Conservation (phyloP, 2,329 filamentous ascomycete genomes). For the Aureobasidium melanogenum region DNA sequence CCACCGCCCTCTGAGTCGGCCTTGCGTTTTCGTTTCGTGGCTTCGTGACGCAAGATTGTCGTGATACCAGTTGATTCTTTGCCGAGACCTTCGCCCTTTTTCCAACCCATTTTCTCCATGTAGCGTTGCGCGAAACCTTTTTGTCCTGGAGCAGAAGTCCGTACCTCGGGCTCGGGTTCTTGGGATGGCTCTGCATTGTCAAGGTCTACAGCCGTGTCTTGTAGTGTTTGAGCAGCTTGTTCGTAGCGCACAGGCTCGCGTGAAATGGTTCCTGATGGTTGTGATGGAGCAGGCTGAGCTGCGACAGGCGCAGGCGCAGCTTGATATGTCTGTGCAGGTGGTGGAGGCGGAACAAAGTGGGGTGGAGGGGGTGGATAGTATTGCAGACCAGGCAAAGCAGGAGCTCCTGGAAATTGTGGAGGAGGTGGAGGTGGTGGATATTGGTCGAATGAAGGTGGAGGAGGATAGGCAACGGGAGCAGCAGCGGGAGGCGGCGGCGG, state of each 20-base stretch:
- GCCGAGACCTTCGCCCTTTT: constrained; percentile 77
- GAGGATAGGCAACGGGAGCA: neutral
- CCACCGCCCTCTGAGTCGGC: constrained; percentile 72
- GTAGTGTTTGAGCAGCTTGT: constrained; percentile 31
- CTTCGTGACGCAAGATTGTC: constrained; percentile 70
- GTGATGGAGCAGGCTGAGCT: constrained; percentile 23
- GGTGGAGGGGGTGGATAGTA: constrained; percentile 20
- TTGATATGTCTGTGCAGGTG: neutral
- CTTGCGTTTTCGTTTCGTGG: constrained; percentile 77
- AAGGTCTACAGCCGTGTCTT: constrained; percentile 28
- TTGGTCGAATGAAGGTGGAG: neutral
- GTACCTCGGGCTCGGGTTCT: constrained; percentile 32
- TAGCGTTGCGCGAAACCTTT: constrained; percentile 78
- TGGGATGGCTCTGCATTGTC: constrained; percentile 21
- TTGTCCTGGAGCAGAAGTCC: constrained; percentile 66
- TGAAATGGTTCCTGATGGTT: constrained; percentile 57
- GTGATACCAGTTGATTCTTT: constrained; percentile 74
- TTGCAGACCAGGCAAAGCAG: constrained; percentile 20
- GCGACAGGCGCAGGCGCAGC: constrained; percentile 15
- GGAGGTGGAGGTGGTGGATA: constrained; percentile 15
- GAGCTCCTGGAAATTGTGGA: neutral
- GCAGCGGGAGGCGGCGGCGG: constrained; percentile 4
- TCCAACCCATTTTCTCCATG: constrained; percentile 92
- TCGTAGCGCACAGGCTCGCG: constrained; percentile 69
- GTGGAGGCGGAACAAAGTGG: neutral